Conservation (phyloP, 805 yeast species). For the Nakazawaea ambrosiae region DNA sequence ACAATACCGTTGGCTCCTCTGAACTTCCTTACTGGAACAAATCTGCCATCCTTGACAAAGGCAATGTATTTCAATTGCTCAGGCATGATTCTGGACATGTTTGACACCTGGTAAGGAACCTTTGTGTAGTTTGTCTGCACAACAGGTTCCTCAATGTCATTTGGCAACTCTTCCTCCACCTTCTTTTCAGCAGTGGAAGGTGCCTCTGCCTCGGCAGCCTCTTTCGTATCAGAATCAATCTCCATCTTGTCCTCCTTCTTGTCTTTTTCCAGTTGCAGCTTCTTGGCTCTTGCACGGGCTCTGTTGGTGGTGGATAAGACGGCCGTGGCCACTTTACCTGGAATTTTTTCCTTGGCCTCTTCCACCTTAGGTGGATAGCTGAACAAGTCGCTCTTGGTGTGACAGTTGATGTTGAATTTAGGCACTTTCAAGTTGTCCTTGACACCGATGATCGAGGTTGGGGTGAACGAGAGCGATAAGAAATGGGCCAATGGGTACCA, state of each 20-base stretch:
- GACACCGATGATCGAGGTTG: conserved; percentile 86
- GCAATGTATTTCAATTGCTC: conserved; percentile 79
- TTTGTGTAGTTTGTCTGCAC: conserved; percentile 47
- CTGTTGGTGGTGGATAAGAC: conserved; percentile 89
- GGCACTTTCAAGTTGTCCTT: conserved; percentile 83
- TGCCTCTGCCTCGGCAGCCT: conserved; percentile 34
- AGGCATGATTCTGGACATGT: conserved; percentile 86
- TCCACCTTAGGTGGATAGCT: conserved; percentile 87
- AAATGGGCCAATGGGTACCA: conserved; percentile 98
- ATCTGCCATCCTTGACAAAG: conserved; percentile 68
- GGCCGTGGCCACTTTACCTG: conserved; percentile 87
- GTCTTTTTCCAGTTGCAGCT: conserved; percentile 44
- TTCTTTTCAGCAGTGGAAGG: conserved; percentile 14
- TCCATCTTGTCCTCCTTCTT: conserved; percentile 45
- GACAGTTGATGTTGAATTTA: conserved; percentile 72
- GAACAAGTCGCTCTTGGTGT: conserved; percentile 71
- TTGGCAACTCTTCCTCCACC: conserved; percentile 11
- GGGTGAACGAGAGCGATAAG: conserved; percentile 83
- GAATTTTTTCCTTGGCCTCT: conserved; percentile 70
- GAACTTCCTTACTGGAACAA: conserved; percentile 75
- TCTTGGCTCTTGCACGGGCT: conserved; percentile 89
- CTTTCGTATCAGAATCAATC: conserved; percentile 19
- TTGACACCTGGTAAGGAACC: conserved; percentile 63
- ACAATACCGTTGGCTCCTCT: conserved; percentile 66
- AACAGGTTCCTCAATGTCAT: conserved; percentile 29